Percentiles rank a stretch among this genome's conserved stretches.
phyloP scores from a whole-genome alignment of 2,329 filamentous ascomycete species.

The Ophiostoma montium region DNA sequence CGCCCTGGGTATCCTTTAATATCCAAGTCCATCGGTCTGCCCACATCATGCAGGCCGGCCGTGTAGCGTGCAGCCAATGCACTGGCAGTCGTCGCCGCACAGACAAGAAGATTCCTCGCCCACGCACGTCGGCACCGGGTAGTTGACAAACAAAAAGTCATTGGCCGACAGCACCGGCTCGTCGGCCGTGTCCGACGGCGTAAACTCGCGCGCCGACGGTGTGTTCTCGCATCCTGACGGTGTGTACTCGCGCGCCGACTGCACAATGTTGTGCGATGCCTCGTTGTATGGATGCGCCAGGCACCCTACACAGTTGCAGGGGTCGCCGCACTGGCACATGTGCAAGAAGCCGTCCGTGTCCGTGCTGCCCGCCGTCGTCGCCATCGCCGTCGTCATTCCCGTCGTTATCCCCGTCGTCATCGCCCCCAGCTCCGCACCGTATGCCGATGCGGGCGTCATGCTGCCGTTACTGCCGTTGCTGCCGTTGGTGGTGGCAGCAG shows the following conservation, averaged over 20 bases:
- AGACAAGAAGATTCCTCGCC: slow-evolving; percentile 31
- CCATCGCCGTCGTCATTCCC: neutral
- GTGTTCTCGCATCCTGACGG: no score
- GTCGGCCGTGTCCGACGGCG: slow-evolving; percentile 35
- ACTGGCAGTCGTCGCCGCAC: slow-evolving; percentile 53
- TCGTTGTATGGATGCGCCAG: slow-evolving; percentile 15
- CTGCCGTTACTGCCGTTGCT: neutral
- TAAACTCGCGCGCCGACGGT: slow-evolving; percentile 26
- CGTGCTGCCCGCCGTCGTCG: neutral
- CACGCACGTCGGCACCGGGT: slow-evolving; percentile 14
- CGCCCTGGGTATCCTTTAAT: no score
- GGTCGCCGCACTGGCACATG: slow-evolving; percentile 15
- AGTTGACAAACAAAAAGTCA: slow-evolving; percentile 44
- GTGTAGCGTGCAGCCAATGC: slow-evolving; percentile 54
- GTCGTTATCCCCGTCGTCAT: neutral
- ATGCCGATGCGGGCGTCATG: neutral
- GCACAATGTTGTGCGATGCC: slow-evolving; percentile 13
- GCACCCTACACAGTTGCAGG: slow-evolving; percentile 15
- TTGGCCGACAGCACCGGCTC: slow-evolving; percentile 32
- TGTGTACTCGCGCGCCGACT: slow-evolving; percentile 14
- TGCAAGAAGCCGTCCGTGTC: slow-evolving; percentile 7
- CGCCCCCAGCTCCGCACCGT: neutral
- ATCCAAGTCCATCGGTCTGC: no score
- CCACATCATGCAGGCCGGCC: slow-evolving; percentile 26
- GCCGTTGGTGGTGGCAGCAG: neutral